A percentile compares a stretch with the other conserved stretches of the same genome.
Conservation (phyloP, 805 yeast species). For the Cyberlindnera euphorbiae region DNA sequence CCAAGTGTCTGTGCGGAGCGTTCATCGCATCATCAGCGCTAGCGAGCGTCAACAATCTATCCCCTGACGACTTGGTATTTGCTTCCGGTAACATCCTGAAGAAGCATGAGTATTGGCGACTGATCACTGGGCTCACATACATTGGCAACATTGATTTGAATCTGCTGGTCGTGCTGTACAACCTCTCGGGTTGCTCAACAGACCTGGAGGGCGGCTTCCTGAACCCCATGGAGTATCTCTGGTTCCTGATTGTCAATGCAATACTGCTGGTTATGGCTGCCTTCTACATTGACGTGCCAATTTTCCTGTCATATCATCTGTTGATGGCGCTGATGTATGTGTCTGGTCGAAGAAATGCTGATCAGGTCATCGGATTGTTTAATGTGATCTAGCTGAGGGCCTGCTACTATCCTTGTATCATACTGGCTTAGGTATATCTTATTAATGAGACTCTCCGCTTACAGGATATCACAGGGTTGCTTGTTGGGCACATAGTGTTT, state of each 20-base stretch:
- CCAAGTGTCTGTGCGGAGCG: conserved; percentile 17
- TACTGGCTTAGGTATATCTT: conserved; percentile 3
- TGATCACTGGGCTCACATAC: conserved; percentile 17
- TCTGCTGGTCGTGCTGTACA: conserved; percentile 8
- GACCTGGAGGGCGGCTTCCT: conserved; percentile 13
- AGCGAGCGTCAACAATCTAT: conserved; percentile 9
- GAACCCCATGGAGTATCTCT: conserved; percentile 13
- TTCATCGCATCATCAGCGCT: conserved; percentile 12
- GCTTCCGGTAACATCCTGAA: conserved; percentile 7
- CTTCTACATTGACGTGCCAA: conserved; percentile 3
- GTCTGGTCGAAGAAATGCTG: conserved; percentile 21
- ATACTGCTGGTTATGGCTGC: conserved; percentile 8
- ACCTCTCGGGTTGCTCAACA: conserved; percentile 9
- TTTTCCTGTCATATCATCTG: conserved; percentile 8
- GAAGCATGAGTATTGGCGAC: conserved; percentile 20
- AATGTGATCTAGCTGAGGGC: conserved; percentile 17
- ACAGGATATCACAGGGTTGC: conserved; percentile 7
- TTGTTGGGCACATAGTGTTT: conserved; percentile 21
- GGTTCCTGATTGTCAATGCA: conserved; percentile 16
- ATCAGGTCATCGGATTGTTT: conserved; percentile 6
- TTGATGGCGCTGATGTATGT: conserved; percentile 14
- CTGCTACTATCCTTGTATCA: conserved; percentile 11
- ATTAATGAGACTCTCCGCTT: neutral
- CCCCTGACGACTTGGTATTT: conserved; percentile 10
- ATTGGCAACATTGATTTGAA: conserved; percentile 15